phyloP scores from a whole-genome alignment of 2,329 filamentous ascomycete genomes.

The Cercospora sp. region DNA sequence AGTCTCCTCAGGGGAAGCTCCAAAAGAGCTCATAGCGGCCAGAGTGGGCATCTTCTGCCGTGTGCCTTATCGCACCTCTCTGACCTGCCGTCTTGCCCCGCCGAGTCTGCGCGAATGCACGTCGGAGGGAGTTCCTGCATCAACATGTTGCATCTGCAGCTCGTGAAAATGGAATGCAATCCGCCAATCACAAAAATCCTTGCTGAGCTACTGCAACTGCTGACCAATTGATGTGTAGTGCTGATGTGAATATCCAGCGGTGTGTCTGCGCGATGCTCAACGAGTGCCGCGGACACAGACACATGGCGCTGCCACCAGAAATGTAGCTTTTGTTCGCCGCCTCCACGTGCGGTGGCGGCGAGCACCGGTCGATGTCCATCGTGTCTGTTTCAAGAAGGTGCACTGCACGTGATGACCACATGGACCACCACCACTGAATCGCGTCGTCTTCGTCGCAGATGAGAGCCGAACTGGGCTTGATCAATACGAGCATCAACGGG shows the following conservation, averaged over 20 bases:
- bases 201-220: not conserved
- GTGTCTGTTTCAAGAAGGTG: not conserved
- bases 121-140: not conserved
- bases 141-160: not conserved
- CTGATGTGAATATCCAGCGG: not conserved
- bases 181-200: not conserved
- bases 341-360: not conserved
- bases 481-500: not conserved
- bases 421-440: not conserved
- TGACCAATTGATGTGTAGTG: not conserved
- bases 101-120: not conserved
- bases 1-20: slow-evolving; percentile 1
- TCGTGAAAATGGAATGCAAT: not conserved
- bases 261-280: not conserved
- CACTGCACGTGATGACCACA: not conserved
- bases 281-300: not conserved
- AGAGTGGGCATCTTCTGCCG: not conserved
- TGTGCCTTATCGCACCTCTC: not conserved
- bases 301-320: not conserved
- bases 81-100: not conserved
- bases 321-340: not conserved
- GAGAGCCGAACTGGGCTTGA: not conserved
- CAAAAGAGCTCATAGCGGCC: not conserved
- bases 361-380: not conserved
- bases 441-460: not conserved